Conservation (phyloP, 495 filamentous ascomycete species). For the Penicillium egyptiacum region DNA sequence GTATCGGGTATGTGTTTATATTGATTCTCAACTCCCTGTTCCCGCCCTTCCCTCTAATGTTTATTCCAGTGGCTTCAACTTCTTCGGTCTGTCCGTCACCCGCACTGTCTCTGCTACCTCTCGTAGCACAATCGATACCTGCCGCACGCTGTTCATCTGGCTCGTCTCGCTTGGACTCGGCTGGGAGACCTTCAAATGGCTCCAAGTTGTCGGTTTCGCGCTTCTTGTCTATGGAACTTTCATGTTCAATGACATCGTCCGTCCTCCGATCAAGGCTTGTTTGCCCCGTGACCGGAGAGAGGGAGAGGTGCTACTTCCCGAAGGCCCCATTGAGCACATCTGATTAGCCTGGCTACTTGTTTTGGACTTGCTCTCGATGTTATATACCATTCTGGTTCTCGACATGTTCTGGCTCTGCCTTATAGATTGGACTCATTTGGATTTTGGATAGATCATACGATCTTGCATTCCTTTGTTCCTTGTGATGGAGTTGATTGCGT, state of each 20-base stretch:
- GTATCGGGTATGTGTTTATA: conserved; percentile 71
- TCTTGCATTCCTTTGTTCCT: conserved; percentile 8
- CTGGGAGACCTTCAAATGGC: conserved; percentile 98
- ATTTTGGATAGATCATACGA: conserved; percentile 3
- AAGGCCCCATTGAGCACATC: conserved; percentile 81
- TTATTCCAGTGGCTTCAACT: conserved; percentile 82
- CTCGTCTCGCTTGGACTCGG: conserved; percentile 87
- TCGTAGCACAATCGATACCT: conserved; percentile 94
- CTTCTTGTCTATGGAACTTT: conserved; percentile 96
- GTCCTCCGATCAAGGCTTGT: conserved; percentile 69
- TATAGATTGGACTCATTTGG: conserved; percentile 1
- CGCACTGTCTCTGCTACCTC: conserved; percentile 85
- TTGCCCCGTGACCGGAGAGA: conserved; percentile 39
- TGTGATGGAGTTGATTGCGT: conserved; percentile 9
- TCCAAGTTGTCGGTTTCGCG: conserved; percentile 86
- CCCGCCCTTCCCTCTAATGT: conserved; percentile 6
- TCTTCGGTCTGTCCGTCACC: conserved; percentile 93
- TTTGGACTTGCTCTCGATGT: background rate
- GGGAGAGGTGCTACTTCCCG: conserved; percentile 68
- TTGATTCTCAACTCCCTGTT: background rate
- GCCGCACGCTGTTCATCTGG: conserved; percentile 98
- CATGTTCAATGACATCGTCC: conserved; percentile 89
- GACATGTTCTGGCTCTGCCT: background rate
- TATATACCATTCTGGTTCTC: background rate
- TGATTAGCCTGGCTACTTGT: conserved; percentile 22